Conservation (phyloP, 176 grass and related monocot species). For the Musa acuminata region DNA sequence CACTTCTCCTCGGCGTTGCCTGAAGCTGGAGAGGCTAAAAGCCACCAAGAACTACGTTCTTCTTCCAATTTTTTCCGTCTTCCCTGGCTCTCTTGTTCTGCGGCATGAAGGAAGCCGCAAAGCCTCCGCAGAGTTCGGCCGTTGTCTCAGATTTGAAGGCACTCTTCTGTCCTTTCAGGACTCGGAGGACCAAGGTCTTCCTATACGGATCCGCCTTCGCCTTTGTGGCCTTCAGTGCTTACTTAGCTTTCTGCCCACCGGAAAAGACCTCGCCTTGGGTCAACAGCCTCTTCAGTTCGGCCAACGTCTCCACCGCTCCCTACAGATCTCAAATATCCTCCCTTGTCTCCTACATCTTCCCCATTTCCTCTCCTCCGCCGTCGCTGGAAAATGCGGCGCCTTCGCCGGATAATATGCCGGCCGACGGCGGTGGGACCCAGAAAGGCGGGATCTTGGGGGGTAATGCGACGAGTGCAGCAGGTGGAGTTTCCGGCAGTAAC, state of each 20-base stretch:
- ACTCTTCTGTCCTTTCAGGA: conserved; percentile 1
- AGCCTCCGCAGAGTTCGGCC: conserved; percentile 12
- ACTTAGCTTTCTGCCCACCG: conserved; percentile 48
- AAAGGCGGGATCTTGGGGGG: conserved; percentile 7
- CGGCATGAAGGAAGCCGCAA: conserved; percentile 28
- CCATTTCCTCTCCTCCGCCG: conserved; percentile 35
- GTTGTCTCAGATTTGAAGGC: conserved; percentile 18
- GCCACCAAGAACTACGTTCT: not conserved
- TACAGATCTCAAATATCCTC: conserved; percentile 56
- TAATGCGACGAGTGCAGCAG: conserved; percentile 9
- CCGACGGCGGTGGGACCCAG: not conserved
- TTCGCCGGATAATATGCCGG: not conserved
- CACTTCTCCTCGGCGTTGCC: not conserved
- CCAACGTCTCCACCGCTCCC: conserved; percentile 39
- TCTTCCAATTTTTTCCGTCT: not conserved
- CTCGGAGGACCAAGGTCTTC: conserved; percentile 44
- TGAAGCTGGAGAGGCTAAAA: not conserved
- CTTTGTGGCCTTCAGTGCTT: conserved; percentile 49
- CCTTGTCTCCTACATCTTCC: conserved; percentile 57
- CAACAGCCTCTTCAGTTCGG: conserved; percentile 52
- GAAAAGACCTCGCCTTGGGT: conserved; percentile 34
- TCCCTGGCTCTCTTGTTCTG: not conserved
- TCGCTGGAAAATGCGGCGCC: not conserved
- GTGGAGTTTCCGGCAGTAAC: conserved; percentile 7
- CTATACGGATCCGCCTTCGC: conserved; percentile 52